Percentiles rank a stretch among this genome's conserved stretches.
Evolutionary conservation across 345 rosid genomes (phyloP).

Genomic region (Fremontodendron californicum): DNA sequence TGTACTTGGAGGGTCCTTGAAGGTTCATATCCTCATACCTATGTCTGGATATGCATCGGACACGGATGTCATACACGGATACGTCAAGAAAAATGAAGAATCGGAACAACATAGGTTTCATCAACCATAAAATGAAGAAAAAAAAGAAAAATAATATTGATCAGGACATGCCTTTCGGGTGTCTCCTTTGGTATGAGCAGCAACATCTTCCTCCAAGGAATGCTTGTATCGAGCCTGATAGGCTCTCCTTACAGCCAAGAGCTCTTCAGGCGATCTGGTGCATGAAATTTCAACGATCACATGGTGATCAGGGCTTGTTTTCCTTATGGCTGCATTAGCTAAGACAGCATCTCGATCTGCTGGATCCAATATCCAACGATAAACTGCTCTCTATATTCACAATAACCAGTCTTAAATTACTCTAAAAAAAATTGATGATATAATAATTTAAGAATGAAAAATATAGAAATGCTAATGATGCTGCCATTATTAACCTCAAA

Average conservation of each 20-base stretch:
- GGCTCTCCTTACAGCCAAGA: conserved; percentile 50
- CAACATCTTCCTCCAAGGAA: conserved; percentile 71
- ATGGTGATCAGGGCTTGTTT: conserved; percentile 30
- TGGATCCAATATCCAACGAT: conserved; percentile 56
- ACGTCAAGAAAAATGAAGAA: too few relatives aligned
- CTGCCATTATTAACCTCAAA: conserved; percentile 28
- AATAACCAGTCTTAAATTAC: neutral
- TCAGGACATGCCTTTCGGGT: conserved; percentile 39
- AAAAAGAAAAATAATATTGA: neutral
- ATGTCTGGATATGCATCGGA: too few relatives aligned
- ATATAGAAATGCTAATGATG: neutral
- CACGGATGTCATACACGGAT: too few relatives aligned
- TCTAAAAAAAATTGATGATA: neutral
- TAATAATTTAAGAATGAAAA: neutral
- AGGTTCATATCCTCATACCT: too few relatives aligned
- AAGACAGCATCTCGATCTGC: conserved; percentile 57
- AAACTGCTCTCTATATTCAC: conserved; percentile 43
- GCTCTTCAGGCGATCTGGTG: conserved; percentile 55
- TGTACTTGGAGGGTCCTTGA: too few relatives aligned
- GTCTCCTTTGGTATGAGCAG: conserved; percentile 54
- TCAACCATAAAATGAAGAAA: neutral
- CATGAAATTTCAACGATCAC: conserved; percentile 55
- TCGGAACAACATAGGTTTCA: too few relatives aligned
- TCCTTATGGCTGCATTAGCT: conserved; percentile 47
- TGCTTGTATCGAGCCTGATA: conserved; percentile 57